Base-by-base conservation (phyloP, 441 rosid genomes). In the Breynia disticha region DNA sequence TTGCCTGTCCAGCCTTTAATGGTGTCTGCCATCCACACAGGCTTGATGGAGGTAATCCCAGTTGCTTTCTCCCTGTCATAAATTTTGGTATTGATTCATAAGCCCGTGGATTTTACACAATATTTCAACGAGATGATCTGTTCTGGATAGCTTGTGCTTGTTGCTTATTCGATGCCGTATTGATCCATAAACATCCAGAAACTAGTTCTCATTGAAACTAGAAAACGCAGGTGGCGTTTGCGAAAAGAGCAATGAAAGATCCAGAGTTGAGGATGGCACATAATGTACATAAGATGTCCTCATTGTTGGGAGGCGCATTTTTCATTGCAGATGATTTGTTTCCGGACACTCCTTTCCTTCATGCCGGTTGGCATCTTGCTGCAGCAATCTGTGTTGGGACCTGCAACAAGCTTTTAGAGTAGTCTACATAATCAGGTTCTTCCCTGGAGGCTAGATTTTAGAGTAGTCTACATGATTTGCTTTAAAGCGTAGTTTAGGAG, bases 321-420 rank as follows among this genome's bases (percentile, higher is more conserved):
- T 93, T 93, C 79, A 67, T 88, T 45, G 99, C 96, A 4, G 99
- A 93, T 43, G 98, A 93, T 52, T 49, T 84, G 21, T 88, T 79
- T 54, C 86, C 97, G 0, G 28, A 41, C 20, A 84, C 90, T 12
- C 96, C 91, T 32, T 93, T 68, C 75, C 75, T 93, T 57, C 97
- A 93, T 48, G 97, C 99, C 16, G 98, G 85, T n/a, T 93, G 97
- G 96, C 96, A 93, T 70, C 89, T 93, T 0, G 95, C 98, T 8
- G 98, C 98, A 20, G 98, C 98, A 56, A 75, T 88, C 56, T 94
- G 97, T 0, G 93, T 86, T 2, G 78, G 97, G 50, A 84, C 95
- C 11, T 93, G 97, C 57, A 81, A 93, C 70, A 84, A 80, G 71
- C 98, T 93, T 70, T 91, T 93, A 11, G 78, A 86, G 62, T 91